A percentile compares a stretch with the other conserved stretches of the same genome.
Evolutionary conservation across 768 basidiomycete genomes (phyloP).

Genomic region (Panus rudis): DNA sequence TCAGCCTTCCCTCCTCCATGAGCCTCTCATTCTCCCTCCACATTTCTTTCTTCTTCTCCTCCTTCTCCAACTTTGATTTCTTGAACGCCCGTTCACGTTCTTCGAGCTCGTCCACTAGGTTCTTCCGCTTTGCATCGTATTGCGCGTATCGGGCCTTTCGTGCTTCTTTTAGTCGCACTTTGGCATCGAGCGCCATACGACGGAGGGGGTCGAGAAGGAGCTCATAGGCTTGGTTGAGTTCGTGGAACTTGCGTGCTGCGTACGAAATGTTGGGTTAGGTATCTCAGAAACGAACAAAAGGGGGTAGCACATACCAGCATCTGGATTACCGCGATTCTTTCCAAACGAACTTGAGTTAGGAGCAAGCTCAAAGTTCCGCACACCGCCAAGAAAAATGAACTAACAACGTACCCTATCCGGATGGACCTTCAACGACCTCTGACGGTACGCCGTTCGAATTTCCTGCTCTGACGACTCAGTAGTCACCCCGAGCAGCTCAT

Average conservation of each 20-base stretch:
- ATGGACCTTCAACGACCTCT: conserved; percentile 78
- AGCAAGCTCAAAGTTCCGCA: conserved; percentile 9
- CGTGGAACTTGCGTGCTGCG: conserved; percentile 76
- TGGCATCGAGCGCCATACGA: conserved; percentile 73
- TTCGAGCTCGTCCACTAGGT: conserved; percentile 70
- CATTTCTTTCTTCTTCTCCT: conserved; percentile 45
- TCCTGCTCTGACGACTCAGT: conserved; percentile 69
- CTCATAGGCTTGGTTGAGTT: conserved; percentile 75
- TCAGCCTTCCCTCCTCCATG: conserved; percentile 63
- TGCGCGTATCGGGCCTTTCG: conserved; percentile 61
- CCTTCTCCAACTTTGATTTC: conserved; percentile 57
- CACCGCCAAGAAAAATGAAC: neutral
- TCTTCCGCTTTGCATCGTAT: conserved; percentile 69
- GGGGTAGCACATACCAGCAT: conserved; percentile 47
- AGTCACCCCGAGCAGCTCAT: conserved; percentile 59
- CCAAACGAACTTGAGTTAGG: conserved; percentile 10
- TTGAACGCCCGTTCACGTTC: conserved; percentile 72
- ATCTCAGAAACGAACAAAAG: neutral
- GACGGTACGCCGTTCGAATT: conserved; percentile 72
- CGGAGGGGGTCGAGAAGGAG: conserved; percentile 75
- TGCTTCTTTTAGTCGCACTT: conserved; percentile 63
- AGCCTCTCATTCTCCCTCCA: conserved; percentile 64
- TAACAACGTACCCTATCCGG: conserved; percentile 66
- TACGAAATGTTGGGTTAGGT: neutral
- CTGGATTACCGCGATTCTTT: conserved; percentile 74